Evolutionary conservation across 129 eudicot species (phyloP), one percentile per base, ranked within the genome.

Genomic region (Solidago caesia): DNA sequence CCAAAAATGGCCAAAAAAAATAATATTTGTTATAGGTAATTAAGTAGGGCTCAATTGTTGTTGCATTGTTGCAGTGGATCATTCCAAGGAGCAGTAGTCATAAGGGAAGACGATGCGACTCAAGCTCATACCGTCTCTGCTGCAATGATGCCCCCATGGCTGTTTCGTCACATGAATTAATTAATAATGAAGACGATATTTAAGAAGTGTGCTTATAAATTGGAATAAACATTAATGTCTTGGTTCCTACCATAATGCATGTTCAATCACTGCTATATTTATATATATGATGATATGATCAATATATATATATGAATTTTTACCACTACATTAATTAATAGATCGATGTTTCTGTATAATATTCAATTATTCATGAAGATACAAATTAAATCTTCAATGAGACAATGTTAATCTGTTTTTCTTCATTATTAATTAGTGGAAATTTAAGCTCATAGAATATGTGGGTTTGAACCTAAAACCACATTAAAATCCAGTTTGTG

Each of bases 131-230:
- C 74, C 55, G 46, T 70, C 6, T 77, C 81, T 42, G 65, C 64
- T 61, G 42, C 64, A 0, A 70, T 73, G 70, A 79, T 79, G 79
- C 83, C 79, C 9, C 47, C 79, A 7, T 79, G 83, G 83, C 56
- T 79, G 60, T 73, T 73, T 73, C 83, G 64, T 14, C 83, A 79
- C 75, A 48, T 79, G 41, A 79, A 66, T 64, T 64, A 79, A 66
- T 64, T 64, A 44, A 4, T 60, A 13, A 26, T 25, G 4, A 71
- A 52, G 53, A 67, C n/a, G 11, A 26, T 21, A 39, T 7, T 5
- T 59, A 44, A 10, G 26, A 27, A 66, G 44, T 66, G n/a, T 33
- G 33, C 15, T 6, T 53, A 65, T 65, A 72, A 65, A 72, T 51
- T 15, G 70, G 73, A 64, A 59, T 64, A 13, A 78, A 43, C 71